A percentile compares a stretch with the other conserved stretches of the same genome.
Conservation (phyloP, 176 grass and related monocot genomes). For the Hordeum vulgare region MorexV3_pseudomolecules_assembly NC_058519.1:610668433-610668932, state of each 20-base stretch:
- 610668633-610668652: constrained; percentile 25
- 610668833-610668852: constrained; percentile 34
- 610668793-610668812: background rate
- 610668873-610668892: constrained; percentile 26
- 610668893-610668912: background rate
- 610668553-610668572: constrained; percentile 33
- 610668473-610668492: background rate
- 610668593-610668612: constrained; percentile 31
- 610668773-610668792: background rate
- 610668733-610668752: too few species aligned
- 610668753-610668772: background rate
- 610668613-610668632: constrained; percentile 10
- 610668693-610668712: background rate
- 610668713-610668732: too few species aligned
- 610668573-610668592: constrained; percentile 53
- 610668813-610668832: background rate
- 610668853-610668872: constrained; percentile 38
- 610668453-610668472: constrained; percentile 40
- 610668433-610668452: constrained; percentile 50
- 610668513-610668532: background rate
- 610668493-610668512: background rate
- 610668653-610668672: constrained; percentile 46
- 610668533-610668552: constrained; percentile 31
- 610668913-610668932: background rate
- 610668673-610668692: constrained; percentile 29